phyloP scores from a whole-genome alignment of 2,329 filamentous ascomycete species.

The Cordyceps farinosa region DNA sequence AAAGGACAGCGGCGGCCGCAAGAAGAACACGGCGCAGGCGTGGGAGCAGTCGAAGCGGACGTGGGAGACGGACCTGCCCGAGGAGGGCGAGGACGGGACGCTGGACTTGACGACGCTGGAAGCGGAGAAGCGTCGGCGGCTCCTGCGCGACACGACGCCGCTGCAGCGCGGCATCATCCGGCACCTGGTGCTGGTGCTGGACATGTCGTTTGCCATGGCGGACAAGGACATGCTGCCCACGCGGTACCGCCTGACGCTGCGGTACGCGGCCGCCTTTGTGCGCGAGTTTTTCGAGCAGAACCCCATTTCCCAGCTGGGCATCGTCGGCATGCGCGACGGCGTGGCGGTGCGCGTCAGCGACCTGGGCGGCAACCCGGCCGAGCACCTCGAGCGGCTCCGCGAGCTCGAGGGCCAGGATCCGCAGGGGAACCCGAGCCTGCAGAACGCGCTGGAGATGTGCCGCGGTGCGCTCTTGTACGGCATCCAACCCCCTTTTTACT shows the following conservation, averaged over 20 bases:
- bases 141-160: constrained; percentile 90
- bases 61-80: constrained; percentile 66
- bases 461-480: constrained; percentile 79
- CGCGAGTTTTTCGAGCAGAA: constrained; percentile 98
- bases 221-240: constrained; percentile 94
- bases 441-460: constrained; percentile 95
- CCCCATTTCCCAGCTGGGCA: constrained; percentile 90
- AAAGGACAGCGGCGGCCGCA: not conserved
- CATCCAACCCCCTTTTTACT: not conserved
- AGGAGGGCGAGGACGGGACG: constrained; percentile 73
- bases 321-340: constrained; percentile 91
- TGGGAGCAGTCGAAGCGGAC: constrained; percentile 66
- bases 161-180: constrained; percentile 95
- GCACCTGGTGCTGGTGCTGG: constrained; percentile 86
- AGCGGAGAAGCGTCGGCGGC: constrained; percentile 73
- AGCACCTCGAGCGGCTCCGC: constrained; percentile 76
- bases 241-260: constrained; percentile 75
- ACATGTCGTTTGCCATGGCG: constrained; percentile 89
- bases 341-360: constrained; percentile 82
- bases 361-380: constrained; percentile 84
- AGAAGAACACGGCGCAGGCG: constrained; percentile 46
- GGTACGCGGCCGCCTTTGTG: constrained; percentile 83
- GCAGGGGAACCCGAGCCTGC: constrained; percentile 73
- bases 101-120: constrained; percentile 76
- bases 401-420: constrained; percentile 63